Conservation (phyloP, 2,329 filamentous ascomycete genomes). For the Pseudodiploospora longispora region DNA sequence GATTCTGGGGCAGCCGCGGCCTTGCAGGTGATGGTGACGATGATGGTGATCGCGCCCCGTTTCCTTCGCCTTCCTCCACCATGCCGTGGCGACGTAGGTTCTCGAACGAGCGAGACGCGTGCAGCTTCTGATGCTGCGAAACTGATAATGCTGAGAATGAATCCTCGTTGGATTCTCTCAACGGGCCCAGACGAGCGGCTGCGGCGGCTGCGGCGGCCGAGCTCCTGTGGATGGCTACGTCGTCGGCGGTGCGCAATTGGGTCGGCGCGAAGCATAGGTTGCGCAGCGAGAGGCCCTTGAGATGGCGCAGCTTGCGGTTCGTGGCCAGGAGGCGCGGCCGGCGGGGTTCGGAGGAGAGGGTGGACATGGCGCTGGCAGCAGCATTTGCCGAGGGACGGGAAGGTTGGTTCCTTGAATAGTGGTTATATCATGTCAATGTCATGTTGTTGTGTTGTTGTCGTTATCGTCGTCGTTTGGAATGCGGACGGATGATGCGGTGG, state of each 20-base stretch:
- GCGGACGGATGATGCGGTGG: no score
- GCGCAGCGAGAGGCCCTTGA: slow-evolving; percentile 78
- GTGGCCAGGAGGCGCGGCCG: slow-evolving; percentile 52
- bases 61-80: slow-evolving; percentile 1
- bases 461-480: no score
- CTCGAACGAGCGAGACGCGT: slow-evolving; percentile 49
- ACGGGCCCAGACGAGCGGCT: slow-evolving; percentile 49
- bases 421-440: no score
- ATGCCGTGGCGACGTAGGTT: slow-evolving; percentile 31
- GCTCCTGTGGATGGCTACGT: slow-evolving; percentile 62
- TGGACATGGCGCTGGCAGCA: slow-evolving; percentile 21
- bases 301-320: slow-evolving; percentile 83
- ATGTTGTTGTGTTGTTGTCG: neutral
- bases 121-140: slow-evolving; percentile 28
- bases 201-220: slow-evolving; percentile 23
- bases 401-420: no score
- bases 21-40: neutral
- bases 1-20: slow-evolving; percentile 17
- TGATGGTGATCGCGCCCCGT: no score
- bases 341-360: slow-evolving; percentile 28
- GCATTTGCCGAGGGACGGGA: no score
- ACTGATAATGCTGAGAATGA: no score
- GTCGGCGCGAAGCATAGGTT: slow-evolving; percentile 65
- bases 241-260: slow-evolving; percentile 65
- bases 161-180: slow-evolving; percentile 31